A percentile compares a stretch with the other conserved stretches of the same genome.
Conservation (phyloP, 768 basidiomycete genomes). For the Galerina marginata region DNA sequence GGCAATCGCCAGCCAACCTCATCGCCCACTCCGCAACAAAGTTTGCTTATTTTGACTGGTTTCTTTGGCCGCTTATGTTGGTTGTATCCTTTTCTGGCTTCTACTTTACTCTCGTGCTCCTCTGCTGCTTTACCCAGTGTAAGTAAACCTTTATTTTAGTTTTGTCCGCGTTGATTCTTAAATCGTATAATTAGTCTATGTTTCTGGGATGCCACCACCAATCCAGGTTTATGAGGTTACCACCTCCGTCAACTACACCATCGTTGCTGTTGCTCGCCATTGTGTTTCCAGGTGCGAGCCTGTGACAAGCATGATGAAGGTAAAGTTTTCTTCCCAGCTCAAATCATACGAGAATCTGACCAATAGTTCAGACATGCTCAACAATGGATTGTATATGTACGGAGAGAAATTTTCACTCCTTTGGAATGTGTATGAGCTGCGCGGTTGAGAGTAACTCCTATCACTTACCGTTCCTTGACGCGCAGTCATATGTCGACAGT, state of each 20-base stretch:
- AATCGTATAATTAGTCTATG: not conserved
- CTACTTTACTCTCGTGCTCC: too few species aligned
- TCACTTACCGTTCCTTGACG: not conserved
- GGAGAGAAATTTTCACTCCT: not conserved
- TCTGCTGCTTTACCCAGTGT: too few species aligned
- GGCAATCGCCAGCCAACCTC: too few species aligned
- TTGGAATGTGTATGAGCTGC: slow-evolving; percentile 6
- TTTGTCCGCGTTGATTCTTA: not conserved
- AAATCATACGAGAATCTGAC: not conserved
- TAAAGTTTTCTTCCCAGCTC: not conserved
- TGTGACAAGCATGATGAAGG: not conserved
- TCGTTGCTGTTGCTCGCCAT: not conserved
- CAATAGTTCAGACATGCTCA: not conserved
- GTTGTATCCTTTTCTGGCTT: too few species aligned
- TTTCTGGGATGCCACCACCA: not conserved
- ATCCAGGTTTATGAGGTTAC: not conserved
- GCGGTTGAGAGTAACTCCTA: not conserved
- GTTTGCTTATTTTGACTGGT: too few species aligned
- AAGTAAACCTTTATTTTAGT: not conserved
- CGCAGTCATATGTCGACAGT: slow-evolving; percentile 1
- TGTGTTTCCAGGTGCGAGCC: not conserved
- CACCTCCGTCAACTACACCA: slow-evolving; percentile 1
- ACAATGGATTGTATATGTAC: slow-evolving; percentile 5
- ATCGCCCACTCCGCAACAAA: too few species aligned
- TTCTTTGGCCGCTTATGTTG: too few species aligned